Conservation (phyloP, 2,329 filamentous ascomycete genomes). For the Ophiosphaerella narmari region DNA sequence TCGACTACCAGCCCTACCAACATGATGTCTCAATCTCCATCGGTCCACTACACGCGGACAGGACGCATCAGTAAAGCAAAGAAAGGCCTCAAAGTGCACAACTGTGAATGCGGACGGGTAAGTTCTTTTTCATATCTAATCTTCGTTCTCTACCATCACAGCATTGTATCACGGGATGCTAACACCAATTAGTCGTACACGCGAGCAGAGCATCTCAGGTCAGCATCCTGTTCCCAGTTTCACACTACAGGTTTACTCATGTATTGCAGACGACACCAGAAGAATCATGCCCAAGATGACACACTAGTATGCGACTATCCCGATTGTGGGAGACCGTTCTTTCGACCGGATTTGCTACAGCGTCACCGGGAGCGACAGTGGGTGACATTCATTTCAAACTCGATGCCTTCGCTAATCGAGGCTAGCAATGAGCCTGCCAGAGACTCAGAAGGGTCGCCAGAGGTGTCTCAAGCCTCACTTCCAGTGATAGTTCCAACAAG, state of each 20-base stretch:
- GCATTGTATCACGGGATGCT: slow-evolving; percentile 13
- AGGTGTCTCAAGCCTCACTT: slow-evolving; percentile 17
- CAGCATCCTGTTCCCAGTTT: not conserved
- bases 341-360: slow-evolving; percentile 50
- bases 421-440: slow-evolving; percentile 34
- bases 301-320: slow-evolving; percentile 47
- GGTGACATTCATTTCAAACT: slow-evolving; percentile 16
- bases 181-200: slow-evolving; percentile 51
- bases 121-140: slow-evolving; percentile 19
- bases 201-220: slow-evolving; percentile 54
- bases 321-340: slow-evolving; percentile 51
- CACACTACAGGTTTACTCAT: not conserved
- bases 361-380: slow-evolving; percentile 54
- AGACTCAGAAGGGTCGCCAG: slow-evolving; percentile 29
- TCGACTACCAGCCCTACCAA: slow-evolving; percentile 38
- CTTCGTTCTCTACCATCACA: not conserved
- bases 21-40: slow-evolving; percentile 30
- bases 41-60: slow-evolving; percentile 51
- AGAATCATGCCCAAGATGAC: slow-evolving; percentile 52
- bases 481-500: slow-evolving; percentile 19
- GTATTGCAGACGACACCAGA: slow-evolving; percentile 49
- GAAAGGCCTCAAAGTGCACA: slow-evolving; percentile 53
- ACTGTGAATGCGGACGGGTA: slow-evolving; percentile 55
- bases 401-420: slow-evolving; percentile 17
- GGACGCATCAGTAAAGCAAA: slow-evolving; percentile 55